Evolutionary conservation across 169 alveolate genomes (phyloP).

Genomic region (Theileria parva): DNA sequence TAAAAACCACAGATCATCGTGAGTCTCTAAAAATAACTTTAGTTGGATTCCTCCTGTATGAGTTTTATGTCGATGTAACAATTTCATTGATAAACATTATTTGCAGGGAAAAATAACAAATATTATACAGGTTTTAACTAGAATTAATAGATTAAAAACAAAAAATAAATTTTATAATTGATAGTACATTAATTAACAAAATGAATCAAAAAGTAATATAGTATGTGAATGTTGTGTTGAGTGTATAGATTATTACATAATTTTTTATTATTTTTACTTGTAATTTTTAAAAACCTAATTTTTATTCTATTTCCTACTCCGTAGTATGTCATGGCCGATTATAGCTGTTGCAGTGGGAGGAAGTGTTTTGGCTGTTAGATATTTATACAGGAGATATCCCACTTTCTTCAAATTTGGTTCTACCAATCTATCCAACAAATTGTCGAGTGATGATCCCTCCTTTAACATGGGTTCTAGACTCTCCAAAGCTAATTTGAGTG

Average conservation of each 20-base stretch:
- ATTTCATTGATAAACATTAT: constrained; percentile 25
- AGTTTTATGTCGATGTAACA: constrained; percentile 20
- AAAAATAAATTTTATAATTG: background rate
- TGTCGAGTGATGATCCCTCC: background rate
- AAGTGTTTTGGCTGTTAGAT: constrained; percentile 43
- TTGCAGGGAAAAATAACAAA: background rate
- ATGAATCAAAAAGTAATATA: background rate
- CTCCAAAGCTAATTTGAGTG: constrained; percentile 54
- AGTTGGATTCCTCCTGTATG: constrained; percentile 48
- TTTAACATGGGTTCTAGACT: constrained; percentile 37
- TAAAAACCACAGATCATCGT: constrained; percentile 76
- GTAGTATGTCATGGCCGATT: constrained; percentile 64
- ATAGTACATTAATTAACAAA: background rate
- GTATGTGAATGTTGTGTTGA: background rate
- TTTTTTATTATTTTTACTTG: background rate
- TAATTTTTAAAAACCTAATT: background rate
- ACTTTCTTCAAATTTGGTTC: constrained; percentile 8
- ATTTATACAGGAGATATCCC: constrained; percentile 44
- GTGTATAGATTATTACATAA: background rate
- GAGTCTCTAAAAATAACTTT: constrained; percentile 55
- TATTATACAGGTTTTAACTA: background rate
- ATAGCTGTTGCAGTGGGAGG: constrained; percentile 55
- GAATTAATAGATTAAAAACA: constrained; percentile 1
- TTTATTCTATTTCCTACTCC: background rate
- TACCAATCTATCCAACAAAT: background rate